These are phyloP conservation scores for Wickerhamomyces pijperi DNA, from an alignment of 805 yeast species.

Conservation along the genomic window DNA sequence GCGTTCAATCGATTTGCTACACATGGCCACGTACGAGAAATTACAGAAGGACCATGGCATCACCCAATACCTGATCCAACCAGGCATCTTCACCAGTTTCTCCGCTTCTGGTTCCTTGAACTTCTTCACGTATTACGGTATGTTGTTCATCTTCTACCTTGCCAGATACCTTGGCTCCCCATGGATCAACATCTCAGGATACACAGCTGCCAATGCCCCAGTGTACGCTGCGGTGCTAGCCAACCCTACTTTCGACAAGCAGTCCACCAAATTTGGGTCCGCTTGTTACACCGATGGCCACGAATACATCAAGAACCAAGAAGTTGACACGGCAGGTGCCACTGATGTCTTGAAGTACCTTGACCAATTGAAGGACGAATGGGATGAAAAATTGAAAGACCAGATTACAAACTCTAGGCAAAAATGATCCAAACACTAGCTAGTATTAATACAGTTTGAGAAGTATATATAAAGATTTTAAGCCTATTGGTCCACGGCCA, in stretches of 20 bases:
- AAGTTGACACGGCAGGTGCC: conserved; percentile 53
- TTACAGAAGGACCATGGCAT: conserved; percentile 40
- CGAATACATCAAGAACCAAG: conserved; percentile 46
- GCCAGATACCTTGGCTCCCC: conserved; percentile 78
- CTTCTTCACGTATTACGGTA: conserved; percentile 71
- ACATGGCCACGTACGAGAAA: conserved; percentile 51
- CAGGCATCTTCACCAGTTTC: conserved; percentile 85
- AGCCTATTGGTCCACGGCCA: conserved; percentile 41
- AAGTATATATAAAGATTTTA: too few relatives aligned
- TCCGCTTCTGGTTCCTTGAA: conserved; percentile 71
- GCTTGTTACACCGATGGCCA: conserved; percentile 54
- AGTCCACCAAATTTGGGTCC: conserved; percentile 59
- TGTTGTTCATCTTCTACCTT: conserved; percentile 72
- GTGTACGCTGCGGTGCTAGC: conserved; percentile 51
- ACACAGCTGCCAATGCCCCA: conserved; percentile 84
- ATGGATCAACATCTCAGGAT: conserved; percentile 83
- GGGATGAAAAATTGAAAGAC: conserved; percentile 67
- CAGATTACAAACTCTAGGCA: conserved; percentile 43
- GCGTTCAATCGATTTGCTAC: conserved; percentile 73
- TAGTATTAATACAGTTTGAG: too few relatives aligned
- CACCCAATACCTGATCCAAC: conserved; percentile 73
- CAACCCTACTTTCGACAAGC: conserved; percentile 33
- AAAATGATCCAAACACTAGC: not conserved
- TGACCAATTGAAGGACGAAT: conserved; percentile 42
- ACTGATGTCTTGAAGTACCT: conserved; percentile 59